A percentile compares a stretch with the other conserved stretches of the same genome.
Conservation (phyloP, 495 filamentous ascomycete genomes). For the Hypoxylon fragiforme region DNA sequence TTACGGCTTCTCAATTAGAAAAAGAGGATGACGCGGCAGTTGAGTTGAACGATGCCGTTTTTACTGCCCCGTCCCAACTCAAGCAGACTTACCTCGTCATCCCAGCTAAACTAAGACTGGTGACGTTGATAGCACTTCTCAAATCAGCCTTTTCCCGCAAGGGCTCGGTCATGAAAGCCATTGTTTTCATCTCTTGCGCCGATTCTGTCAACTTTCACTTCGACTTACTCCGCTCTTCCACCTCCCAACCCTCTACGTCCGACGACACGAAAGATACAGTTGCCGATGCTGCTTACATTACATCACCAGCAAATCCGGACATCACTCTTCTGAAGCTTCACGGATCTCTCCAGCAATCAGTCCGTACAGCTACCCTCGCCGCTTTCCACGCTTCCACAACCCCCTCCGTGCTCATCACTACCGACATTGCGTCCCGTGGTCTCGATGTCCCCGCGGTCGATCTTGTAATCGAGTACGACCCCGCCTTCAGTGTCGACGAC, state of each 20-base stretch:
- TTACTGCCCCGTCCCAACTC: slow-evolving; percentile 88
- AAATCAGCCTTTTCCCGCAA: slow-evolving; percentile 83
- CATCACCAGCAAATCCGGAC: slow-evolving; percentile 51
- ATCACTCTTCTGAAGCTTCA: slow-evolving; percentile 85
- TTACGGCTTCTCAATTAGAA: slow-evolving; percentile 67
- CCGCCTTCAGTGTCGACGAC: slow-evolving; percentile 85
- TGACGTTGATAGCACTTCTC: slow-evolving; percentile 79
- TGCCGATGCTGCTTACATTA: slow-evolving; percentile 49
- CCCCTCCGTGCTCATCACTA: slow-evolving; percentile 83
- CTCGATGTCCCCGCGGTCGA: slow-evolving; percentile 94
- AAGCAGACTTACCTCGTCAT: slow-evolving; percentile 87
- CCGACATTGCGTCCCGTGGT: slow-evolving; percentile 92
- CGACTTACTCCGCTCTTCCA: slow-evolving; percentile 71
- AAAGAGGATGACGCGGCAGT: slow-evolving; percentile 48
- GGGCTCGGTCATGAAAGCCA: slow-evolving; percentile 89
- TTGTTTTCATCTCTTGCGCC: slow-evolving; percentile 94
- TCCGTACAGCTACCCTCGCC: slow-evolving; percentile 80
- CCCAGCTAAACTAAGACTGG: slow-evolving; percentile 85
- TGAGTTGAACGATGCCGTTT: slow-evolving; percentile 58
- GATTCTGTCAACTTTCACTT: slow-evolving; percentile 97
- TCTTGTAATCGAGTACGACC: slow-evolving; percentile 91
- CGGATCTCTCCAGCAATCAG: slow-evolving; percentile 85
- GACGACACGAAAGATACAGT: slow-evolving; percentile 49
- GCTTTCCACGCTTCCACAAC: slow-evolving; percentile 69
- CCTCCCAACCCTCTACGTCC: slow-evolving; percentile 22